Conservation (phyloP, 2,329 filamentous ascomycete genomes). For the Cercospora berteroae region DNA sequence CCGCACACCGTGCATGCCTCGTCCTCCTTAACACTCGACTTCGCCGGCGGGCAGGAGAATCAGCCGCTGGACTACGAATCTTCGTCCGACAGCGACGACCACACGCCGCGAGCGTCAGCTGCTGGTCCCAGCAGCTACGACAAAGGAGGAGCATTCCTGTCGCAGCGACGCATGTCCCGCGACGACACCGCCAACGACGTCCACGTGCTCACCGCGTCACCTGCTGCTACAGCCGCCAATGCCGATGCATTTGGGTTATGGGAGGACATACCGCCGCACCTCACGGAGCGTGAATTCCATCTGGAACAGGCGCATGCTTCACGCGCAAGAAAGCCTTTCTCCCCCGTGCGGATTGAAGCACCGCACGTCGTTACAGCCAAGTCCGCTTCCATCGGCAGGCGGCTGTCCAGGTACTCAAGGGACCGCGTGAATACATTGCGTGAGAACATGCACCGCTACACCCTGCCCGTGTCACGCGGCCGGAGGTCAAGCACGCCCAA, state of each 20-base stretch:
- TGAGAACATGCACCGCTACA: constrained; percentile 21
- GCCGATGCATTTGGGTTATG: constrained; percentile 3
- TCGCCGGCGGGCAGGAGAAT: constrained; percentile 21
- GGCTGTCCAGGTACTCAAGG: constrained; percentile 20
- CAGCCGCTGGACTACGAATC: constrained; percentile 12
- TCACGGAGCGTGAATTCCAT: constrained; percentile 5
- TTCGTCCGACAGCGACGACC: constrained; percentile 17
- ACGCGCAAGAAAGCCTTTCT: constrained; percentile 15
- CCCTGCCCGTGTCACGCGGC: constrained; percentile 21
- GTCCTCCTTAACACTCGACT: constrained; percentile 14
- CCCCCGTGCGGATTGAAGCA: not conserved
- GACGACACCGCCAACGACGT: constrained; percentile 34
- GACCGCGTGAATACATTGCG: constrained; percentile 20
- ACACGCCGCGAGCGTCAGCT: constrained; percentile 24
- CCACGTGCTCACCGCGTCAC: constrained; percentile 20
- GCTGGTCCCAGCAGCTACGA: constrained; percentile 9
- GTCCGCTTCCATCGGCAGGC: constrained; percentile 17
- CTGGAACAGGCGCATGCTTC: not conserved
- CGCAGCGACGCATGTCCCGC: constrained; percentile 26
- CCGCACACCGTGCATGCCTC: constrained; percentile 31
- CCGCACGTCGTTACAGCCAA: constrained; percentile 1
- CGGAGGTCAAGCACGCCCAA: constrained; percentile 32
- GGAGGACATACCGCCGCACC: constrained; percentile 6
- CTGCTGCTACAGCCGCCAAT: not conserved
- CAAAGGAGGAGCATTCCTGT: not conserved